Evolutionary conservation across 495 filamentous ascomycete genomes (phyloP).

Genomic region (Lentithecium fluviatile): DNA sequence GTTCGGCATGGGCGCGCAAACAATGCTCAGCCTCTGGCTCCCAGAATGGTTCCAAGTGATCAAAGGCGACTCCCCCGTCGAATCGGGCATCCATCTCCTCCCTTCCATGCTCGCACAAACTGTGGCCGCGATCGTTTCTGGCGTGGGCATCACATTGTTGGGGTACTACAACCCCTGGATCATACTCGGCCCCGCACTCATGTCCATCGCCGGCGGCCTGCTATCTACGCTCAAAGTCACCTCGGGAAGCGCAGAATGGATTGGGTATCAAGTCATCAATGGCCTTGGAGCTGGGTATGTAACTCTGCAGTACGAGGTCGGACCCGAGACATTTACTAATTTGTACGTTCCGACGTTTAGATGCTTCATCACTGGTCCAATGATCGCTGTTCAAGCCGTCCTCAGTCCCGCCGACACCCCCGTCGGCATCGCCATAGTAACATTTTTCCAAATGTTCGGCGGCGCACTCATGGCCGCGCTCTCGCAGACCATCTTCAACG

Average conservation of each 20-base stretch:
- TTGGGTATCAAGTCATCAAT: slow-evolving; percentile 31
- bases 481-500: slow-evolving; percentile 42
- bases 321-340: too few relatives aligned
- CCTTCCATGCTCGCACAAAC: slow-evolving; percentile 24
- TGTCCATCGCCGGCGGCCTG: slow-evolving; percentile 29
- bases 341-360: too few relatives aligned
- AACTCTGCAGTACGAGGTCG: too few relatives aligned
- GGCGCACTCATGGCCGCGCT: slow-evolving; percentile 40
- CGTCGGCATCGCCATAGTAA: slow-evolving; percentile 36
- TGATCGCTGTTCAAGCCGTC: slow-evolving; percentile 28
- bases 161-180: slow-evolving; percentile 35
- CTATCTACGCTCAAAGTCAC: slow-evolving; percentile 26
- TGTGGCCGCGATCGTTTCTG: slow-evolving; percentile 24
- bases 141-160: slow-evolving; percentile 18
- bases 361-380: slow-evolving; percentile 20
- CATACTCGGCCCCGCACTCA: slow-evolving; percentile 22
- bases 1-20: slow-evolving; percentile 63
- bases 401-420: slow-evolving; percentile 22
- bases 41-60: slow-evolving; percentile 34
- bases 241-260: slow-evolving; percentile 28
- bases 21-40: slow-evolving; percentile 45
- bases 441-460: slow-evolving; percentile 40
- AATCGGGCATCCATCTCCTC: slow-evolving; percentile 17
- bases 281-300: slow-evolving; percentile 31
- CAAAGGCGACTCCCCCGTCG: slow-evolving; percentile 19